Percentiles rank a stretch among this genome's conserved stretches.
Evolutionary conservation across 2,329 filamentous ascomycete species (phyloP).

Genomic region (Xylariaceae sp.): DNA sequence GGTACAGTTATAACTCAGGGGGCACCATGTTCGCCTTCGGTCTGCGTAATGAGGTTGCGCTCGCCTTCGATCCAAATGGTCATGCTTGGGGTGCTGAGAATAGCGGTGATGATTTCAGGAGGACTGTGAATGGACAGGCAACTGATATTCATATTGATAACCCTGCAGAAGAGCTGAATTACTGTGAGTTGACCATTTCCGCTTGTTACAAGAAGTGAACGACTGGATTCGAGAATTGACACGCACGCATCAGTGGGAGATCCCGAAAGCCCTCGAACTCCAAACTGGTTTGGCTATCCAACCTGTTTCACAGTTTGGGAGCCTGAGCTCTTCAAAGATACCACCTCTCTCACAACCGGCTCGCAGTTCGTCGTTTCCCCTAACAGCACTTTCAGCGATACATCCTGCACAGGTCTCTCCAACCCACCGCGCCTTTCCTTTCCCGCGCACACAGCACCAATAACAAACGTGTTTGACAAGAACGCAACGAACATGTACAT

Average conservation of each 20-base stretch:
- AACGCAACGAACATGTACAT: conserved; percentile 57
- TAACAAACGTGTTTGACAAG: conserved; percentile 47
- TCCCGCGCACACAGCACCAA: conserved; percentile 55
- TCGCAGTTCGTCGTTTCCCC: conserved; percentile 34
- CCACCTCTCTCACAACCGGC: conserved; percentile 31
- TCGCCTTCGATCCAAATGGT: conserved; percentile 38
- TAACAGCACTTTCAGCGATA: conserved; percentile 32
- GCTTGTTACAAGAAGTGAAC: too few species aligned
- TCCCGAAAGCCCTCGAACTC: conserved; percentile 44
- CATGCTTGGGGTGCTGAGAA: conserved; percentile 57
- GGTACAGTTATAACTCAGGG: conserved; percentile 42
- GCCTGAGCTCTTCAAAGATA: conserved; percentile 38
- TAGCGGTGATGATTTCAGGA: conserved; percentile 56
- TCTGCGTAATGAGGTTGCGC: conserved; percentile 62
- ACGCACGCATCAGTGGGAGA: conserved; percentile 43
- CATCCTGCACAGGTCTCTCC: conserved; percentile 23
- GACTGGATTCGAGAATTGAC: conserved; percentile 1
- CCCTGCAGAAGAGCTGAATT: conserved; percentile 65
- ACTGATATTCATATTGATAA: conserved; percentile 58
- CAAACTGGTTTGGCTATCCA: conserved; percentile 61
- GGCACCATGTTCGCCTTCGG: conserved; percentile 47
- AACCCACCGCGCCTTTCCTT: conserved; percentile 46
- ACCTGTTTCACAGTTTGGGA: conserved; percentile 41
- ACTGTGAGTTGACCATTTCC: conserved; percentile 31
- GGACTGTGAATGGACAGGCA: conserved; percentile 40